Evolutionary conservation across 2,329 filamentous ascomycete genomes (phyloP), one percentile per base, ranked within the genome.

Genomic region (Aspergillus hortae): DNA sequence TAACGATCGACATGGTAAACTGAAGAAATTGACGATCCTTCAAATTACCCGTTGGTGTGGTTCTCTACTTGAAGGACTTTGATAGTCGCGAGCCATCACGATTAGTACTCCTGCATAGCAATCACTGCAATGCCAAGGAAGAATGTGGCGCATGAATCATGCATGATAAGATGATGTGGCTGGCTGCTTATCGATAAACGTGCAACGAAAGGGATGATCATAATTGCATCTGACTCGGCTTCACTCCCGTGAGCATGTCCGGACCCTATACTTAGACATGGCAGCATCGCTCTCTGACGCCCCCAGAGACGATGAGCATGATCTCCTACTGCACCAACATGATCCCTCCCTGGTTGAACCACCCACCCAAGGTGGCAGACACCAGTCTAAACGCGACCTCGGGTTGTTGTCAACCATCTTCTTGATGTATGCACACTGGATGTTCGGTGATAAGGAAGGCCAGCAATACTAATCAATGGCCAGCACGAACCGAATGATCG

Each of bases 401-500:
- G 40, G 40, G 11, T 10, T 42, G 7, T 11, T 42, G 17, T 42
- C 40, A 2, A 42, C 40, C 40, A 42, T 42, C 40, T 42, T 42
- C 17, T n/a, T 42, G 15, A 42, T 42, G 40, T 42, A 12, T 10
- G 35, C 12, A 7, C 17, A 23, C 19, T 42, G n/a, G 6, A 12
- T 42, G 11, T 21, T 6, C 40, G 1, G 35, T 6, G 23, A 23
- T 6, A 23, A 23, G 23, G 23, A 23, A 23, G 6, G 5, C 4
- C 23, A 23, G 1, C 23, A 23, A 23, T 23, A 1, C 23, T 23
- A 23, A 23, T 2, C 4, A 6, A 23, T 5, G 6, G 23, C 17
- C 33, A 52, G 50, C 21, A 52, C 46, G 4, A 52, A 52, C 36
- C 77, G 85, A 36, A 83, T 88, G 21, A 83, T 88, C 33, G 85